Evolutionary conservation across 805 yeast species (phyloP).

Genomic region (Saturnispora zaruensis): DNA sequence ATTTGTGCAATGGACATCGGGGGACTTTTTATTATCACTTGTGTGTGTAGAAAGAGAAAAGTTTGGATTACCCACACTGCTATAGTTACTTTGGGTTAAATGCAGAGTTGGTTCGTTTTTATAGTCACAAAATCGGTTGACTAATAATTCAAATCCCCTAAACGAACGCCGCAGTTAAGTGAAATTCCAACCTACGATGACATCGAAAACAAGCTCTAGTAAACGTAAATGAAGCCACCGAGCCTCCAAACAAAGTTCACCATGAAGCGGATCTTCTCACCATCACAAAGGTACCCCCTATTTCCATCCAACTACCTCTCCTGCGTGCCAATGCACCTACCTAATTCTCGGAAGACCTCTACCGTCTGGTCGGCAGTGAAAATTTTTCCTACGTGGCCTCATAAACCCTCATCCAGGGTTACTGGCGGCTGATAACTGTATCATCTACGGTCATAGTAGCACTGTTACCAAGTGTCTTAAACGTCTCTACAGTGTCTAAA

Average conservation of each 20-base stretch:
- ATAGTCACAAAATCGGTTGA: neutral
- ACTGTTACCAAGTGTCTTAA: neutral
- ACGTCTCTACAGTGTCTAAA: neutral
- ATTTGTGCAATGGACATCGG: neutral
- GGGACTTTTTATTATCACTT: neutral
- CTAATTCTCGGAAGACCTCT: neutral
- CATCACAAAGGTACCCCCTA: neutral
- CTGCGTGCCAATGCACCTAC: neutral
- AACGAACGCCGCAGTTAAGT: neutral
- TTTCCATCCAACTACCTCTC: too few relatives aligned
- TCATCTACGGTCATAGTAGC: neutral
- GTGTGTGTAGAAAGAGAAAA: neutral
- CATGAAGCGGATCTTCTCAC: neutral
- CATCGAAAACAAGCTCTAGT: neutral
- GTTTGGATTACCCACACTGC: neutral
- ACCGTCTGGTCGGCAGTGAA: neutral
- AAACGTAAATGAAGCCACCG: neutral
- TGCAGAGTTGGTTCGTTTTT: neutral
- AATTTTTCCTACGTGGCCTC: neutral
- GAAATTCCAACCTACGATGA: neutral
- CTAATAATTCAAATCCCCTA: neutral
- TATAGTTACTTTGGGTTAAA: neutral
- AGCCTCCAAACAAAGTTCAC: neutral
- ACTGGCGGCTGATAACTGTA: neutral
- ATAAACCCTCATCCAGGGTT: constrained; percentile 2